A percentile compares a stretch with the other conserved stretches of the same genome.
Conservation (phyloP, 2,329 filamentous ascomycete genomes). For the Penicillium corylophilum region DNA sequence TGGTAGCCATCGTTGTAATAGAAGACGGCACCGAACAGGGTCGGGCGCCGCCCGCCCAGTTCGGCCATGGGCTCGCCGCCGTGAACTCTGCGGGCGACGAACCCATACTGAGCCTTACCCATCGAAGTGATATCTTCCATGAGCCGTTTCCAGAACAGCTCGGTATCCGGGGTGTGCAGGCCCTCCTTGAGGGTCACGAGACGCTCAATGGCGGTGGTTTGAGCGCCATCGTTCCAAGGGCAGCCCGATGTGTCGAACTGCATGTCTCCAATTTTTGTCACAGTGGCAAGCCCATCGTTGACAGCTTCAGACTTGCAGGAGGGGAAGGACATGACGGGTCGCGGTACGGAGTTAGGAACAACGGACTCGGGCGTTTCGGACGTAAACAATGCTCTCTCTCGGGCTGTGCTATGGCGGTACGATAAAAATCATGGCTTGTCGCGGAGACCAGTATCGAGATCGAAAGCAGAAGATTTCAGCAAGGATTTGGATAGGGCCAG, state of each 20-base stretch:
- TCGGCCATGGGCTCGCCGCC: conserved; percentile 62
- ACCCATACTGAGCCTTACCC: conserved; percentile 64
- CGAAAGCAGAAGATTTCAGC: background rate
- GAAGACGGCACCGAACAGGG: conserved; percentile 64
- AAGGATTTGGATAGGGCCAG: conserved; percentile 2
- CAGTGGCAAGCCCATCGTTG: conserved; percentile 20
- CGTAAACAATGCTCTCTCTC: conserved; percentile 15
- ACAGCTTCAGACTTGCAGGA: conserved; percentile 34
- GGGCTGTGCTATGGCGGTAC: background rate
- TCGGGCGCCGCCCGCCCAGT: conserved; percentile 60
- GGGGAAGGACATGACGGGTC: conserved; percentile 28
- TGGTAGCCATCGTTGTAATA: conserved; percentile 63
- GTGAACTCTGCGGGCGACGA: conserved; percentile 64
- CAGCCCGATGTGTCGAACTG: conserved; percentile 24
- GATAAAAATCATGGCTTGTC: conserved; percentile 10
- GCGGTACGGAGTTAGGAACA: conserved; percentile 28
- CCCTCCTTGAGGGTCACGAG: conserved; percentile 59
- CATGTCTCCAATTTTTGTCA: conserved; percentile 25
- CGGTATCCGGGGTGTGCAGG: conserved; percentile 53
- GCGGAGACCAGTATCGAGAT: conserved; percentile 1
- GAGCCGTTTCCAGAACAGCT: conserved; percentile 64
- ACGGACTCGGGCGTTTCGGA: conserved; percentile 34
- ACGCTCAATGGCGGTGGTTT: conserved; percentile 62
- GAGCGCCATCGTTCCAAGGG: conserved; percentile 45
- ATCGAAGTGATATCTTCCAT: conserved; percentile 65